These are phyloP conservation scores for Lentinus brumalis DNA, from an alignment of 768 basidiomycete species.

Conservation along the genomic window DNA sequence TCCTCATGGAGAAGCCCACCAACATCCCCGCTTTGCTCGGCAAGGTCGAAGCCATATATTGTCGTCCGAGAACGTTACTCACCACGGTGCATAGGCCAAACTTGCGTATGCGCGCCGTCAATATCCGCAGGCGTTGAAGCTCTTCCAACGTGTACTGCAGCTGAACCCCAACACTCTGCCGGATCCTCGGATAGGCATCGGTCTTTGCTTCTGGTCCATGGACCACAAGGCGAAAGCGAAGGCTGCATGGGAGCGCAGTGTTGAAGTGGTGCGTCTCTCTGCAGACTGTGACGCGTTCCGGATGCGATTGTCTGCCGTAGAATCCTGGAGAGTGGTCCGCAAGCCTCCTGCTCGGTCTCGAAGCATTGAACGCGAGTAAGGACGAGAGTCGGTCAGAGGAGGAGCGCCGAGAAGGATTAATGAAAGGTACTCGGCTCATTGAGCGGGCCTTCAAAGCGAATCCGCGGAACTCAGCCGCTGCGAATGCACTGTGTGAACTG, in stretches of 20 bases:
- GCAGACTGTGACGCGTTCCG: neutral
- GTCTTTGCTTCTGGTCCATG: slow-evolving; percentile 90
- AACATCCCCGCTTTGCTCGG: slow-evolving; percentile 88
- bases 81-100: slow-evolving; percentile 53
- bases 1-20: slow-evolving; percentile 76
- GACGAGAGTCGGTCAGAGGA: slow-evolving; percentile 61
- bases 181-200: slow-evolving; percentile 95
- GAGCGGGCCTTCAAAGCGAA: slow-evolving; percentile 82
- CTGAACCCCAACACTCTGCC: slow-evolving; percentile 80
- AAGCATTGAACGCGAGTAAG: slow-evolving; percentile 86
- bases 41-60: slow-evolving; percentile 51
- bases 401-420: slow-evolving; percentile 62
- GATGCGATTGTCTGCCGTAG: slow-evolving; percentile 36
- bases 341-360: slow-evolving; percentile 81
- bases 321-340: slow-evolving; percentile 81
- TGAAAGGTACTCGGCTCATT: slow-evolving; percentile 67
- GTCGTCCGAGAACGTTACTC: neutral
- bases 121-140: slow-evolving; percentile 75
- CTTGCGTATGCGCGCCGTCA: slow-evolving; percentile 81
- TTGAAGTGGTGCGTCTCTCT: slow-evolving; percentile 69
- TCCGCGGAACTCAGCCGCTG: slow-evolving; percentile 77
- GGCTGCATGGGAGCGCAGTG: slow-evolving; percentile 87
- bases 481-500: slow-evolving; percentile 80
- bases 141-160: slow-evolving; percentile 83
- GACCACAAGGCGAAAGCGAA: slow-evolving; percentile 82